phyloP scores from a whole-genome alignment of 257 asterid genomes.

The Solanum appendiculatum region DNA sequence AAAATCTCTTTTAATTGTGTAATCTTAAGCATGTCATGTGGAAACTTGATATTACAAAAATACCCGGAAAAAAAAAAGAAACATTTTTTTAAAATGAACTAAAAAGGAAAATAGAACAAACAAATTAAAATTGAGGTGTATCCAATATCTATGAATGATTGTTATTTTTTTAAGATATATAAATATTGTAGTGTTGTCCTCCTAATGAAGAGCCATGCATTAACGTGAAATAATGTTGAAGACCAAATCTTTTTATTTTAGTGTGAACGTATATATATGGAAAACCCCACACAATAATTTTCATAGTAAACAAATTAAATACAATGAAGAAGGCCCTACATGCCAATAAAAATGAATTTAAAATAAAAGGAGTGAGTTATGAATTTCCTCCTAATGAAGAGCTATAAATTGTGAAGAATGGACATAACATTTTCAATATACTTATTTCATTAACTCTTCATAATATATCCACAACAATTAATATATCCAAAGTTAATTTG shows the following conservation, averaged over 20 bases:
- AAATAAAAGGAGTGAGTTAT: neutral
- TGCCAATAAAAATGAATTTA: neutral
- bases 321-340: neutral
- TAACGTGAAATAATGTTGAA: neutral
- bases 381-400: neutral
- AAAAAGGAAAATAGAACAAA: too few relatives aligned
- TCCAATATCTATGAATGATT: too few relatives aligned
- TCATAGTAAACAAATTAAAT: neutral
- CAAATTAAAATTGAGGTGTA: too few relatives aligned
- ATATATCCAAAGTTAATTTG: neutral
- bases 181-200: too few relatives aligned
- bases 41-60: too few relatives aligned
- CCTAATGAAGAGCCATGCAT: neutral
- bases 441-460: neutral
- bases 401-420: neutral
- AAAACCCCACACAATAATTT: neutral
- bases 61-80: fast-evolving
- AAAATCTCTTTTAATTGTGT: too few relatives aligned
- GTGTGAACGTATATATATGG: neutral
- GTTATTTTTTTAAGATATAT: too few relatives aligned
- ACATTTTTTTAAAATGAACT: too few relatives aligned
- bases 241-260: too few relatives aligned
- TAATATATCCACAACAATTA: neutral
- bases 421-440: neutral
- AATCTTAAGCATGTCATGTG: too few relatives aligned